Base-by-base conservation (phyloP, 345 rosid species). In the Bretschneidera sinensis region DNA sequence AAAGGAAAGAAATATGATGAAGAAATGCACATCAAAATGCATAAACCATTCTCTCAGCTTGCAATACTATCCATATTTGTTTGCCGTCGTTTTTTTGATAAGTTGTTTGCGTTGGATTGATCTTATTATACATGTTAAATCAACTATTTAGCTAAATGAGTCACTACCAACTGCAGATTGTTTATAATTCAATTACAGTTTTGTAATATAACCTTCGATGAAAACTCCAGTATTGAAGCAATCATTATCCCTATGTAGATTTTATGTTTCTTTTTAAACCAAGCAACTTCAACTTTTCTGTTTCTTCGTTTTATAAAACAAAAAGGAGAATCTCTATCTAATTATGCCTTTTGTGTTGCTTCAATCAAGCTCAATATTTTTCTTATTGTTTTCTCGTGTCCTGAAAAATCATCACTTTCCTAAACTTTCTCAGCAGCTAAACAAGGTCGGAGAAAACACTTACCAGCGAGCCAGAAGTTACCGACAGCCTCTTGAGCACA, bases 381-480 rank as follows among this genome's bases (percentile, higher is more conserved):
- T 39, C 45, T 13, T 39, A 4, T 39, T 1, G 16, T 39, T 39
- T 1, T 39, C 45, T 39, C 45, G 1, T 39, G 4, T 39, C 45
- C 45, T 11, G 45, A 39, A 31, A 31, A 31, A 31, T 4, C 9
- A 31, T 33, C 43, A 55, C 28, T 60, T 35, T 54, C 34, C 18
- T 21, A 21, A 24, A 57, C 31, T 54, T 48, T 15, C 48, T 47
- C 33, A 21, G 52, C 21, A 43, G 22, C 21, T 21, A 33, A 63
- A 50, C 21, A 66, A 48, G 49, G n/a, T n/a, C 61, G 21, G n/a
- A 50, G 48, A 54, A 60, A 52, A 24, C 55, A 22, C 69, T 73
- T 69, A 94, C 99, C 77, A 79, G 78, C n/a, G 99, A 90, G 24
- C 87, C 94, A 39, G 95, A 85, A 63, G 85, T 76, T 22, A 86